phyloP scores from a whole-genome alignment of 164 flowering plant genomes.

The Chimonanthus salicifolius region DNA sequence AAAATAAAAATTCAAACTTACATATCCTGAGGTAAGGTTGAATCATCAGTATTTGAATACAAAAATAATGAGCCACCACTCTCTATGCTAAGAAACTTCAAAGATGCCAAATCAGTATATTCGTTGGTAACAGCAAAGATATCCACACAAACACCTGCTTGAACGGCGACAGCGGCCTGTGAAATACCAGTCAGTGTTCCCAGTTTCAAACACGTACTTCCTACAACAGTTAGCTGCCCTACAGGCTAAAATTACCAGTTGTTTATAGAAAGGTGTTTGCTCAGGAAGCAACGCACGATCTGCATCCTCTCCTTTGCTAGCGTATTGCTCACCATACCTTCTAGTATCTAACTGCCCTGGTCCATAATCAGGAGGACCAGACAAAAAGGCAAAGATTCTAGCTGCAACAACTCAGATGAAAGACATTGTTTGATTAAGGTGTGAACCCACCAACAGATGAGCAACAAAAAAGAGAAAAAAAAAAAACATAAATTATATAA shows the following conservation, averaged over 20 bases:
- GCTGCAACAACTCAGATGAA: slow-evolving; percentile 44
- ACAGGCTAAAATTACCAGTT: slow-evolving; percentile 49
- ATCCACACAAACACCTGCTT: slow-evolving; percentile 99
- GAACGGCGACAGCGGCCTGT: slow-evolving; percentile 98
- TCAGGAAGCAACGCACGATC: slow-evolving; percentile 98
- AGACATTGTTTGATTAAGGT: slow-evolving; percentile 3
- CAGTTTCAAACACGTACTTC: slow-evolving; percentile 7
- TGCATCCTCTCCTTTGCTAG: slow-evolving; percentile 98
- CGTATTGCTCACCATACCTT: slow-evolving; percentile 97
- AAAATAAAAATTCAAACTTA: slow-evolving; percentile 30
- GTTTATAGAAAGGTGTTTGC: slow-evolving; percentile 95
- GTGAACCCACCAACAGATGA: slow-evolving; percentile 3
- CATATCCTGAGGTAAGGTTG: slow-evolving; percentile 99
- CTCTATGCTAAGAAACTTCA: slow-evolving; percentile 93
- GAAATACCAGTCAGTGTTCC: slow-evolving; percentile 26
- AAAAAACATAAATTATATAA: neutral
- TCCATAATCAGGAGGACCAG: slow-evolving; percentile 99
- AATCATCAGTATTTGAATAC: slow-evolving; percentile 90
- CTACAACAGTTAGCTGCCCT: neutral
- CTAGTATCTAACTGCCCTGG: slow-evolving; percentile 92
- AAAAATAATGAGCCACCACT: slow-evolving; percentile 93
- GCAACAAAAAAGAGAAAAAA: neutral
- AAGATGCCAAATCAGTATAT: slow-evolving; percentile 94
- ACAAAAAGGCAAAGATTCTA: slow-evolving; percentile 89
- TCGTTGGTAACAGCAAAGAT: slow-evolving; percentile 98